Percentiles rank a stretch among this genome's conserved stretches.
Conservation (phyloP, 139 green algal species). For the Chlamydomonas sphaeroides region DNA sequence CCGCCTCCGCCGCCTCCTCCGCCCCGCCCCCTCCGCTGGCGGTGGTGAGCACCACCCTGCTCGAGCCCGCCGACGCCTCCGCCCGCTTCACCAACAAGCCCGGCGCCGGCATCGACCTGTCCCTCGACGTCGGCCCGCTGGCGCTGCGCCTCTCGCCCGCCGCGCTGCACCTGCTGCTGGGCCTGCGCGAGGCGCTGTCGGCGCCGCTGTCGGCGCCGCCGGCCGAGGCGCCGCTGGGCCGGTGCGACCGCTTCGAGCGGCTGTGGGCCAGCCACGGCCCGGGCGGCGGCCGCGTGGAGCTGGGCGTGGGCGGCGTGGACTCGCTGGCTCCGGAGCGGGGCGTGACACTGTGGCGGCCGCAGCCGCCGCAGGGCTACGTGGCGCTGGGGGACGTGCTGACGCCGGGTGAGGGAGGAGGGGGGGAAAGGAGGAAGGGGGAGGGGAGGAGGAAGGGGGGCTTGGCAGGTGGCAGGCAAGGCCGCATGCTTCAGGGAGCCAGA, state of each 20-base stretch:
- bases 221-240: conserved; percentile 58
- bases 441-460: too few relatives aligned
- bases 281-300: not conserved
- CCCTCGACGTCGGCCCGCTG: conserved; percentile 62
- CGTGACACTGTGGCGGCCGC: conserved; percentile 85
- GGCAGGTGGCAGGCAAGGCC: too few relatives aligned
- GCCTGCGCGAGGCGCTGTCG: conserved; percentile 33
- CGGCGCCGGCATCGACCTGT: conserved; percentile 47
- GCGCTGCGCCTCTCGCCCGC: conserved; percentile 74
- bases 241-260: conserved; percentile 69
- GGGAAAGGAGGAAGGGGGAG: too few relatives aligned
- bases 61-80: conserved; percentile 56
- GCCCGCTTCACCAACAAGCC: conserved; percentile 9
- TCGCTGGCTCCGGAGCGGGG: conserved; percentile 57
- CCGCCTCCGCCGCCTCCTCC: not conserved
- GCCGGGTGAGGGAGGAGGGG: conserved; percentile 21
- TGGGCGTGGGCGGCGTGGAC: conserved; percentile 54
- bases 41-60: conserved; percentile 8
- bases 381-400: conserved; percentile 81
- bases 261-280: conserved; percentile 66
- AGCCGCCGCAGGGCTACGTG: conserved; percentile 79
- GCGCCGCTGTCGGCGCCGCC: conserved; percentile 63
- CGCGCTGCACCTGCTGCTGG: conserved; percentile 70
- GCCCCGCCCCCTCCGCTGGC: not conserved
- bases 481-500: too few relatives aligned